Evolutionary conservation across 2,329 filamentous ascomycete genomes (phyloP).

Genomic region (Fusarium bactridioides): DNA sequence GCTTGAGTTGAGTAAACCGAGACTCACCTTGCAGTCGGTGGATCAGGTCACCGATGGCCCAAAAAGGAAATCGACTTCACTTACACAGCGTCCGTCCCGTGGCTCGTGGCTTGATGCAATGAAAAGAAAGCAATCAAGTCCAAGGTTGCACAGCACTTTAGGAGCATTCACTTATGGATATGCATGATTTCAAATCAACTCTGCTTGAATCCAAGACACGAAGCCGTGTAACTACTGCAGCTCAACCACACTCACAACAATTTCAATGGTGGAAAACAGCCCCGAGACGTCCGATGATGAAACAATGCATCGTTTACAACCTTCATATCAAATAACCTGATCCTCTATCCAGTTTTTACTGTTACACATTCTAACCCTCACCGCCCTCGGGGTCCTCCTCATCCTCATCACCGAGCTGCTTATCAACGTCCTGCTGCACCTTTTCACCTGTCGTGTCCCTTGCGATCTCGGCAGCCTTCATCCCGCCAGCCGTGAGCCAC

Average conservation of each 20-base stretch:
- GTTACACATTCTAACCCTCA: conserved; percentile 47
- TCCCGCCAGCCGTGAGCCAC: conserved; percentile 75
- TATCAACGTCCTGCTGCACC: conserved; percentile 53
- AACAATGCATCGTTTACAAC: conserved; percentile 7
- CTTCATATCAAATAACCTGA: neutral
- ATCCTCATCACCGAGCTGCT: conserved; percentile 61
- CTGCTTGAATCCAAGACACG: neutral
- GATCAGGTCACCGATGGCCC: neutral
- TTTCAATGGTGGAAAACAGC: neutral
- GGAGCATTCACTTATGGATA: neutral
- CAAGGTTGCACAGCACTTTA: neutral
- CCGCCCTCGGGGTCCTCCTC: conserved; percentile 59
- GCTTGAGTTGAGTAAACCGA: neutral
- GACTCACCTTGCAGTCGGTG: neutral
- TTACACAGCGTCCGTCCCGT: conserved; percentile 20
- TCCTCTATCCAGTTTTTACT: conserved; percentile 11
- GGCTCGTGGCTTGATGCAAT: neutral
- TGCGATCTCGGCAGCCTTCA: conserved; percentile 63
- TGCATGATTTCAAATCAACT: conserved; percentile 13
- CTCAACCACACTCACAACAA: neutral
- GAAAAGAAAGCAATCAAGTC: neutral
- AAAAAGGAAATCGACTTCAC: neutral
- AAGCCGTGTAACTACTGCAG: neutral
- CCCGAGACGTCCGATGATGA: conserved; percentile 6
- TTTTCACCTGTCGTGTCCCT: conserved; percentile 45